Conservation (phyloP, 352 stramenopile species). For the Phytophthora tubulina region DNA sequence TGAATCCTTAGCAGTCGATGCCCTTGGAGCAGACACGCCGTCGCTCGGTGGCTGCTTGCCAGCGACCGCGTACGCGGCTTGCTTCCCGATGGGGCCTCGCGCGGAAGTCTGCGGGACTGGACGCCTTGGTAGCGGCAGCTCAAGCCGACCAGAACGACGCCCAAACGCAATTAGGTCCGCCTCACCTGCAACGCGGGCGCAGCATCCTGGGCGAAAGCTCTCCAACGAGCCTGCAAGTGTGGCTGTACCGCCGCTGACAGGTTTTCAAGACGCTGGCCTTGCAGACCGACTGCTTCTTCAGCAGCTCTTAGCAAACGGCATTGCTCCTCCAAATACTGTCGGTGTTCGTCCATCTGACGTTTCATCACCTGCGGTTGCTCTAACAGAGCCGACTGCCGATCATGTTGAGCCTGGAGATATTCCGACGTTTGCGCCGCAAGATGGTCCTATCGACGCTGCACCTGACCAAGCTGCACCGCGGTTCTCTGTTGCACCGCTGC, state of each 20-base stretch:
- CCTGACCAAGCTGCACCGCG: conserved; percentile 15
- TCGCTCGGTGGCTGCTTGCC: no score
- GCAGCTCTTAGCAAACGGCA: not conserved
- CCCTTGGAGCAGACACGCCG: no score
- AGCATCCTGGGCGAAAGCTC: not conserved
- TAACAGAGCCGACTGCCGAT: conserved; percentile 1
- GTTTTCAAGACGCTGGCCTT: conserved; percentile 11
- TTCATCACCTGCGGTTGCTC: not conserved
- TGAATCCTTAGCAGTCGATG: no score
- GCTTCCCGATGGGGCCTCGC: no score
- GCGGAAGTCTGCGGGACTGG: no score
- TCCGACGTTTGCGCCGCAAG: conserved; percentile 2
- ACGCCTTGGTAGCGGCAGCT: no score
- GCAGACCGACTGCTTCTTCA: not conserved
- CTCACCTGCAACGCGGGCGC: no score
- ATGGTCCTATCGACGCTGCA: not conserved
- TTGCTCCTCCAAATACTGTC: not conserved
- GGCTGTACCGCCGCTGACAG: not conserved
- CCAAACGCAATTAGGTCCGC: no score
- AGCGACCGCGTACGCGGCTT: no score
- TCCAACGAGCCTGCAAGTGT: not conserved
- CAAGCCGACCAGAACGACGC: no score
- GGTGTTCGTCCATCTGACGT: conserved; percentile 3
- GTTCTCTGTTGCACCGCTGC: conserved; percentile 17
- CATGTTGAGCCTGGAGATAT: conserved; percentile 17